Evolutionary conservation across 495 filamentous ascomycete genomes (phyloP), one percentile per base, ranked within the genome.

Genomic region (Stereocaulon alpinum): DNA sequence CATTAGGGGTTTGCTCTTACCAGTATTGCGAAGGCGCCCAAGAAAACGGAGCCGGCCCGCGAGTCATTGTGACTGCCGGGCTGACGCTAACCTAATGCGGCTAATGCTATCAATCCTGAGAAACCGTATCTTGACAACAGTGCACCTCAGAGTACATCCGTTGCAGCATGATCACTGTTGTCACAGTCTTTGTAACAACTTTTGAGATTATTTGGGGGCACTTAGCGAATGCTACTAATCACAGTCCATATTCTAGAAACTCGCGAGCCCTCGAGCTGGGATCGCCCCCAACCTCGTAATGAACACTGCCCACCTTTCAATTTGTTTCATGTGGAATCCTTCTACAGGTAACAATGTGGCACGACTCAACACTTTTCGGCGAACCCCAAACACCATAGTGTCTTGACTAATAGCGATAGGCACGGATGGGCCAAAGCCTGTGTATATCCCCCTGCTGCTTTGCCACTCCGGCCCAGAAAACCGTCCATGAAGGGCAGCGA

Each of bases 1-100:
- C 32, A 60, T 56, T 44, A 62, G 7, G 40, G 56, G 29, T 62
- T 55, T 10, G 60, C 30, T 10, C 44, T 52, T 52, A 52, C 49
- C 49, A 52, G 29, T 52, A 52, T 32, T 52, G 29, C 29, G 49
- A 52, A n/a, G 49, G 49, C 17, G 47, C 24, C 27, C 27, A 52
- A 4, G 49, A 52, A 32, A 52, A 30, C 49, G 49, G 49, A 29
- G 30, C 34, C 29, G 49, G 49, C 29, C 49, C 49, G 49, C 49
- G 29, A 52, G 49, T 52, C 49, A 52, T 52, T 32, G 49, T 52
- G n/a, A 37, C 34, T 32, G 49, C 30, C n/a, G 47, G 47, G 47
- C 47, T 50, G 47, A 10, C 30, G 47, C 47, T 50, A 50, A 50
- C 30, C 30, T 20, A 17, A 30, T 10, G 48, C 30, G 10, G 17